A percentile compares a stretch with the other conserved stretches of the same genome.
Evolutionary conservation across 768 basidiomycete species (phyloP).

Genomic region (Tulasnella sp.): DNA sequence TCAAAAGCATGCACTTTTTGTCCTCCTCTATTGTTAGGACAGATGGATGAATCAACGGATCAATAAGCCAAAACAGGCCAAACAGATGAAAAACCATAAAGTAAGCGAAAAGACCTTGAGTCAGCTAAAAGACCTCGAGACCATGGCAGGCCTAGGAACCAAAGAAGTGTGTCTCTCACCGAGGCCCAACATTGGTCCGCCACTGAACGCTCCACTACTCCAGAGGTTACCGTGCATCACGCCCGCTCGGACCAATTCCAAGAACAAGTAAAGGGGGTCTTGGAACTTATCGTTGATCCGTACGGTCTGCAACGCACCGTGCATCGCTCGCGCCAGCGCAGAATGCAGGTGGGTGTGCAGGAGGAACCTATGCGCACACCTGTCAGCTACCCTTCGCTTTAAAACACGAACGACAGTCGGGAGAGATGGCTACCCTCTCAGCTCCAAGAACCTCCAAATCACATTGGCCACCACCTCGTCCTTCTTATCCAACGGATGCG

Average conservation of each 20-base stretch:
- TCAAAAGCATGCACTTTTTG: slow-evolving; percentile 85
- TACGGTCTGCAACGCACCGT: slow-evolving; percentile 62
- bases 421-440: slow-evolving; percentile 63
- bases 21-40: slow-evolving; percentile 93
- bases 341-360: slow-evolving; percentile 82
- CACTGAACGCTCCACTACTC: slow-evolving; percentile 80
- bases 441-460: slow-evolving; percentile 94
- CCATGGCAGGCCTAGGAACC: too few species aligned
- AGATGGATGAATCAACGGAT: too few species aligned
- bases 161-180: slow-evolving; percentile 38
- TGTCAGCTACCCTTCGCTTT: neutral
- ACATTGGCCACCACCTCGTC: slow-evolving; percentile 98
- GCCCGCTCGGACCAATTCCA: slow-evolving; percentile 92
- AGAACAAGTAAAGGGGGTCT: slow-evolving; percentile 85
- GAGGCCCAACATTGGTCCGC: slow-evolving; percentile 88
- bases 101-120: too few species aligned
- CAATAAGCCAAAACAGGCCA: too few species aligned
- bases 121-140: too few species aligned
- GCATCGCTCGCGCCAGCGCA: slow-evolving; percentile 82
- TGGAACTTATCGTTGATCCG: slow-evolving; percentile 97
- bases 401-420: neutral
- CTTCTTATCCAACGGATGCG: slow-evolving; percentile 71
- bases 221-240: slow-evolving; percentile 92
- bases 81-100: too few species aligned
- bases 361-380: slow-evolving; percentile 52